Base-by-base conservation (phyloP, 768 basidiomycete genomes). In the Amanita inopinata region DNA sequence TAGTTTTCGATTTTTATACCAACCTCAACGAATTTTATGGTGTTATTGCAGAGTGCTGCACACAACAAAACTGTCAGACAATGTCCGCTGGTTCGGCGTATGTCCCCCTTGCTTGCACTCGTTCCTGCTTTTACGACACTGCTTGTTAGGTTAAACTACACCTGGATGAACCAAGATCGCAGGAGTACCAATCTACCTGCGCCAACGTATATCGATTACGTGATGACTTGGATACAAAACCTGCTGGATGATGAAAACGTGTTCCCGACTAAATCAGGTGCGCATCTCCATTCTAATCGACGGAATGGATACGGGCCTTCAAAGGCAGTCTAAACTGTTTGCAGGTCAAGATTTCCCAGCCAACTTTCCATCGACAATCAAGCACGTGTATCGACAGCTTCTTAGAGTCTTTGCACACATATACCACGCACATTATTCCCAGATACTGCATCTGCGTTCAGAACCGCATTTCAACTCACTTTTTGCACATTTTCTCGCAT, bases 141-240 rank as follows among this genome's bases (percentile, higher is more conserved):
- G 10, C 27, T 17, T 33, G 11, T n/a, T 56, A 94, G 90, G 45
- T 72, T 97, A 61, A 93, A 83, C 59, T 98, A 97, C 66, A 91
- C 91, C 3, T 99, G 96, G 96, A 85, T 96, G 54, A 97, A 97
- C 62, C 84, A 89, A 57, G 88, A 85, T 61, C 87, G 89, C 40
- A 91, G 91, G 57, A 83, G 80, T 48, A 86, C 97, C 23, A 78
- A 91, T 52, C 70, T 99, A 0, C 83, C 96, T 12, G 94, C 94
- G 10, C 90, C 93, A 3, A 92, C 90, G 6, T 98, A 98, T 63
- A 91, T 97, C 49, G 96, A 98, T 69, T 97, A 94, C 58, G 94
- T 98, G 43, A 92, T 97, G 86, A 92, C 93, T 14, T 97, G 93
- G 90, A 76, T 96, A 3, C 94, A 98, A 59, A 93, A 93, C 55